phyloP scores from a whole-genome alignment of 345 rosid genomes.

The Heritiera fomes region DNA sequence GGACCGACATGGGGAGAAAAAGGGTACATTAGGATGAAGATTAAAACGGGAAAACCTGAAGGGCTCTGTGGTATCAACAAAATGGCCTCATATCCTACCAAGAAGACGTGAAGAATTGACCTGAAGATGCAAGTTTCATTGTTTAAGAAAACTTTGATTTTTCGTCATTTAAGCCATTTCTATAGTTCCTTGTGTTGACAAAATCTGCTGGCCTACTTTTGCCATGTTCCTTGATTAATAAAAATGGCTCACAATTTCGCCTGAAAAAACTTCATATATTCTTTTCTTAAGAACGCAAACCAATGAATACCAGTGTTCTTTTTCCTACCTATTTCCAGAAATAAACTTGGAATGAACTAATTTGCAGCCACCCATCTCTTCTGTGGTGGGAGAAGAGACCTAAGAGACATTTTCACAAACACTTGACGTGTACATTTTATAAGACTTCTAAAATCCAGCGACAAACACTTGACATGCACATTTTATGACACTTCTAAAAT shows the following conservation, averaged over 20 bases:
- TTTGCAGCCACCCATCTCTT: not conserved
- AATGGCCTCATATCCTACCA: constrained; percentile 84
- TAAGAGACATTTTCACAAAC: no score
- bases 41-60: constrained; percentile 71
- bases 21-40: constrained; percentile 76
- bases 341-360: not conserved
- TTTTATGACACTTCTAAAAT: no score
- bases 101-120: constrained; percentile 42
- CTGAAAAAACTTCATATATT: not conserved
- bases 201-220: not conserved
- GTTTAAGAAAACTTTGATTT: not conserved
- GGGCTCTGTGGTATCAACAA: constrained; percentile 84
- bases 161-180: not conserved
- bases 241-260: not conserved
- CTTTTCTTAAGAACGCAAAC: not conserved
- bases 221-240: constrained; percentile 1
- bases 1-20: constrained; percentile 82
- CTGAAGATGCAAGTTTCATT: not conserved
- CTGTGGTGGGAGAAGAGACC: not conserved
- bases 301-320: not conserved
- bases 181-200: not conserved
- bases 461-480: no score
- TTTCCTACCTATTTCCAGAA: not conserved
- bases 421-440: no score
- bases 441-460: no score